Evolutionary conservation across 2,329 filamentous ascomycete species (phyloP).

Genomic region (Dactylellina cionopaga): DNA sequence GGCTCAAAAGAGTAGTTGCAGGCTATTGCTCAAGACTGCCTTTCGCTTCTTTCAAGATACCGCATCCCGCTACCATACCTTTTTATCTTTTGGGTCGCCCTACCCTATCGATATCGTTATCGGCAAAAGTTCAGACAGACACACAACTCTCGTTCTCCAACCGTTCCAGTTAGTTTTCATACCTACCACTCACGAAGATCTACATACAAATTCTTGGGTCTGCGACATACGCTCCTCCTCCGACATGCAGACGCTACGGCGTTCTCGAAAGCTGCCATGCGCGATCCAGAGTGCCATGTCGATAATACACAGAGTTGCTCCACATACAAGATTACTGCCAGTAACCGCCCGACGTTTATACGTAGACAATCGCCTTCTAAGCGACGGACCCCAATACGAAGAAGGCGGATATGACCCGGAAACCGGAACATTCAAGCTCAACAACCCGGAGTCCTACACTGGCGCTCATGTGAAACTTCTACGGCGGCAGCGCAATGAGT

Average conservation of each 20-base stretch:
- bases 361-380: not conserved
- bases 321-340: not conserved
- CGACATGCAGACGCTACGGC: conserved; percentile 17
- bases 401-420: not conserved
- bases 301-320: conserved; percentile 1
- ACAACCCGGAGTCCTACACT: not conserved
- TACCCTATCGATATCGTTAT: not conserved
- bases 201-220: too few species aligned
- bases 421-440: not conserved
- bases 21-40: too few species aligned
- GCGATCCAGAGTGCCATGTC: conserved; percentile 12
- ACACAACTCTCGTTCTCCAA: too few species aligned
- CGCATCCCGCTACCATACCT: too few species aligned
- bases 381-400: not conserved
- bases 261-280: conserved; percentile 13
- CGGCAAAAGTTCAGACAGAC: too few species aligned
- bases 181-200: too few species aligned
- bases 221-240: too few species aligned
- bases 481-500: not conserved
- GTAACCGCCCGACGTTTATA: not conserved
- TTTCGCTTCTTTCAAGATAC: too few species aligned
- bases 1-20: conserved; percentile 35
- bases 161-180: too few species aligned
- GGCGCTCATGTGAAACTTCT: too few species aligned
- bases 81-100: too few species aligned